phyloP scores from a whole-genome alignment of 1,284 basidiomycete species.

The Heterobasidion annosum region DNA sequence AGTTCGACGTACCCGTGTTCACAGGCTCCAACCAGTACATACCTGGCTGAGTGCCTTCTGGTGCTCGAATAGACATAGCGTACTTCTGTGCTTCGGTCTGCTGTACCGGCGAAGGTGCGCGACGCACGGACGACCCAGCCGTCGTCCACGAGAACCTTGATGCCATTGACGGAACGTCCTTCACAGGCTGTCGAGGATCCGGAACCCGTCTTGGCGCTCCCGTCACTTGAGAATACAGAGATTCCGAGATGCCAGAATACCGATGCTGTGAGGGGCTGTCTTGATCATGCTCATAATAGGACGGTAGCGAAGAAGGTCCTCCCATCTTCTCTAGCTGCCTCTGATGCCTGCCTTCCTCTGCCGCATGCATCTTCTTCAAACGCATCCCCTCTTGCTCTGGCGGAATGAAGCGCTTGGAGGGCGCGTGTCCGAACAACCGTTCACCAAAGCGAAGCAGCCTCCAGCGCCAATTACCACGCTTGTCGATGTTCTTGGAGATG shows the following conservation, averaged over 20 bases:
- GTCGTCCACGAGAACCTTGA: slow-evolving; percentile 40
- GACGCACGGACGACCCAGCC: slow-evolving; percentile 19
- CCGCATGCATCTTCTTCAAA: slow-evolving; percentile 30
- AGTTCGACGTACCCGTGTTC: slow-evolving; percentile 17
- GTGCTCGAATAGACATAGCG: slow-evolving; percentile 29
- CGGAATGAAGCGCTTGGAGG: slow-evolving; percentile 1
- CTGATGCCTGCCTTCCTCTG: slow-evolving; percentile 42
- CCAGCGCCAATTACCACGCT: slow-evolving; percentile 39
- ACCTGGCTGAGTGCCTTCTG: slow-evolving; percentile 10
- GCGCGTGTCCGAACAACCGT: slow-evolving; percentile 42
- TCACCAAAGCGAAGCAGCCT: slow-evolving; percentile 48
- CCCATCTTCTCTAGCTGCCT: slow-evolving; percentile 42
- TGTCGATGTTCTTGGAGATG: slow-evolving; percentile 41
- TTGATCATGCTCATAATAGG: slow-evolving; percentile 17
- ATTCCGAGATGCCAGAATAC: slow-evolving; percentile 25
- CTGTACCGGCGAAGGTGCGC: slow-evolving; percentile 17
- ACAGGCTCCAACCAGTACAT: slow-evolving; percentile 23
- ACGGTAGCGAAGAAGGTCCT: slow-evolving; percentile 30
- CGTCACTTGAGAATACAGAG: slow-evolving; percentile 61
- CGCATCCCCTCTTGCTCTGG: slow-evolving; percentile 20
- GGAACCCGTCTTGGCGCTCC: slow-evolving; percentile 48
- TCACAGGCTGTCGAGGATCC: slow-evolving; percentile 61
- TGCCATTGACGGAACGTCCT: slow-evolving; percentile 25
- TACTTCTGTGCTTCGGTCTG: slow-evolving; percentile 55
- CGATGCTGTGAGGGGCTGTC: slow-evolving; percentile 2